These are phyloP conservation scores for Chrysosporium queenslandicum DNA, from an alignment of 2,329 filamentous ascomycete genomes.

Conservation along the genomic window DNA sequence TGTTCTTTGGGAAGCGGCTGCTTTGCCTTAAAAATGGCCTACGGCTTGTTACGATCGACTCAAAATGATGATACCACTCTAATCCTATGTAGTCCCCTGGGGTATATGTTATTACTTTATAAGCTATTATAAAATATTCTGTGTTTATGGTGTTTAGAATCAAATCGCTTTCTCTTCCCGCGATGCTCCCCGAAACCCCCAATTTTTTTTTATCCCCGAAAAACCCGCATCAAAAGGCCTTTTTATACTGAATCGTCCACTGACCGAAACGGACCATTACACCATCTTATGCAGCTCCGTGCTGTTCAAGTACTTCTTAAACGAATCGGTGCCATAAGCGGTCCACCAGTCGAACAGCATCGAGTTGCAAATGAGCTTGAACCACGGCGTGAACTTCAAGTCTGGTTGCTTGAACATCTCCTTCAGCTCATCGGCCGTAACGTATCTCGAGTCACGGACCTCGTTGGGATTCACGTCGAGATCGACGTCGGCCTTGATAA, in stretches of 20 bases:
- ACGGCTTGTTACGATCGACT: background rate
- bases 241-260: background rate
- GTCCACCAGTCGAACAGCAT: constrained; percentile 99
- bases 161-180: background rate
- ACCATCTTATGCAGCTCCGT: constrained; percentile 76
- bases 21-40: background rate
- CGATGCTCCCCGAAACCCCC: background rate
- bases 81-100: background rate
- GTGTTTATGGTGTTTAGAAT: background rate
- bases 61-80: background rate
- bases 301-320: constrained; percentile 81
- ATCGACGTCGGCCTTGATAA: constrained; percentile 90
- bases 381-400: constrained; percentile 93
- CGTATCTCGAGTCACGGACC: constrained; percentile 74
- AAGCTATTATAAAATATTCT: background rate
- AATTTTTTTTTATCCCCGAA: background rate
- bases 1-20: background rate
- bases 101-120: background rate
- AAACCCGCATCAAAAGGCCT: background rate
- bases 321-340: constrained; percentile 60
- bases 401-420: constrained; percentile 69
- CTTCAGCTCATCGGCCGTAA: constrained; percentile 72
- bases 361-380: constrained; percentile 95
- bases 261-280: constrained; percentile 16
- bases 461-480: constrained; percentile 79